Evolutionary conservation across 140 eudicot genomes (phyloP).

Genomic region (Oenanthe javanica): DNA sequence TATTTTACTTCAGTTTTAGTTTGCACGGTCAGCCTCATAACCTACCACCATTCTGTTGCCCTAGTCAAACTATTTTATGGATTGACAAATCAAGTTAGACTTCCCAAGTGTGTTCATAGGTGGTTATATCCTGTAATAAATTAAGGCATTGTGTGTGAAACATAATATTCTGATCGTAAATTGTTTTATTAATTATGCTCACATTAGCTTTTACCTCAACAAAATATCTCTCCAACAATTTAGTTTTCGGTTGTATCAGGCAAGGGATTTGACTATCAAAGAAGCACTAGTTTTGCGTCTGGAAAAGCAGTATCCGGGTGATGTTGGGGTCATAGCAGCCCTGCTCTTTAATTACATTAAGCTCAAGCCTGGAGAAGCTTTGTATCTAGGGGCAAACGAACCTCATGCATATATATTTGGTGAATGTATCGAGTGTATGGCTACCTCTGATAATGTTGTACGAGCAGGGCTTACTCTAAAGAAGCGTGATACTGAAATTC

Average conservation of each 20-base stretch:
- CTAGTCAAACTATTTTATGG: background rate
- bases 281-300: slow-evolving; percentile 67
- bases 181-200: background rate
- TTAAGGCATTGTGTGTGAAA: background rate
- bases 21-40: background rate
- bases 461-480: slow-evolving; percentile 98
- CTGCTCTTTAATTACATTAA: slow-evolving; percentile 63
- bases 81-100: background rate
- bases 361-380: slow-evolving; percentile 78
- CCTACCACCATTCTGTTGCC: background rate
- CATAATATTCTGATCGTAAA: background rate
- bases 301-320: slow-evolving; percentile 71
- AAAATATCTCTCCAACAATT: background rate
- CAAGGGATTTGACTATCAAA: slow-evolving; percentile 45
- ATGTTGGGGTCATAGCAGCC: slow-evolving; percentile 79
- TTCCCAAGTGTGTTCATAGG: background rate
- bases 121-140: background rate
- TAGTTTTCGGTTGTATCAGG: slow-evolving; percentile 26
- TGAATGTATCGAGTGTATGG: slow-evolving; percentile 95
- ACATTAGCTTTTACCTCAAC: background rate
- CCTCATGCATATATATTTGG: slow-evolving; percentile 87
- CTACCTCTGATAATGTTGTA: slow-evolving; percentile 92
- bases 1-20: background rate
- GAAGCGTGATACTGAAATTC: slow-evolving; percentile 61
- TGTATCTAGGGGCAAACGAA: slow-evolving; percentile 81